phyloP scores from a whole-genome alignment of 768 basidiomycete species.

The Podaxis mareebaensis region DNA sequence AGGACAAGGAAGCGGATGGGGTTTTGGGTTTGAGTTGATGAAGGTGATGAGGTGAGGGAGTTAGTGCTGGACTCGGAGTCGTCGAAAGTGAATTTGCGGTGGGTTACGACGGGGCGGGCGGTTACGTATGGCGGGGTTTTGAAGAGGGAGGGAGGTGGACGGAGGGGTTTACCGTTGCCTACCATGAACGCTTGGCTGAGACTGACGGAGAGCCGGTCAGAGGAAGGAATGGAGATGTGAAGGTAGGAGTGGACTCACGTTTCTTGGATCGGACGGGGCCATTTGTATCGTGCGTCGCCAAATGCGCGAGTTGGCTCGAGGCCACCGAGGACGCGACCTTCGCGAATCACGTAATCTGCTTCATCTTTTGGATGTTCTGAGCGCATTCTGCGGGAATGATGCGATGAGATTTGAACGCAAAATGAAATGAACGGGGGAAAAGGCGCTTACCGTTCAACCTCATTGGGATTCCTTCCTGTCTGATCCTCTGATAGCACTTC shows the following conservation, averaged over 20 bases:
- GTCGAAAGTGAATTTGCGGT: constrained; percentile 52
- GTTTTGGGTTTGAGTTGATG: constrained; percentile 26
- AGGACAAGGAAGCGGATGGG: constrained; percentile 79
- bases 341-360: constrained; percentile 66
- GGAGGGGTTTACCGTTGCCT: constrained; percentile 59
- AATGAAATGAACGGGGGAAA: neutral
- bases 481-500: constrained; percentile 97
- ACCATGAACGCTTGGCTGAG: constrained; percentile 67
- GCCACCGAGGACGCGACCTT: constrained; percentile 84
- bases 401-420: constrained; percentile 1
- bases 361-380: constrained; percentile 84
- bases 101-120: constrained; percentile 78
- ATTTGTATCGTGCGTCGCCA: constrained; percentile 90
- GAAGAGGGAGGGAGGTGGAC: constrained; percentile 59
- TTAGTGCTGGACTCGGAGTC: constrained; percentile 42
- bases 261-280: constrained; percentile 72
- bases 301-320: constrained; percentile 88
- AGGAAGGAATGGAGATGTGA: neutral
- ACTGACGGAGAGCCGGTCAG: constrained; percentile 22
- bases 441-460: constrained; percentile 68
- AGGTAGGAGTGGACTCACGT: constrained; percentile 42
- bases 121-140: constrained; percentile 95
- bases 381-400: constrained; percentile 53
- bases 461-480: constrained; percentile 88
- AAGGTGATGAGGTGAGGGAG: constrained; percentile 21